Base-by-base conservation (phyloP, 495 filamentous ascomycete species). In the Daldinia decipiens region DNA sequence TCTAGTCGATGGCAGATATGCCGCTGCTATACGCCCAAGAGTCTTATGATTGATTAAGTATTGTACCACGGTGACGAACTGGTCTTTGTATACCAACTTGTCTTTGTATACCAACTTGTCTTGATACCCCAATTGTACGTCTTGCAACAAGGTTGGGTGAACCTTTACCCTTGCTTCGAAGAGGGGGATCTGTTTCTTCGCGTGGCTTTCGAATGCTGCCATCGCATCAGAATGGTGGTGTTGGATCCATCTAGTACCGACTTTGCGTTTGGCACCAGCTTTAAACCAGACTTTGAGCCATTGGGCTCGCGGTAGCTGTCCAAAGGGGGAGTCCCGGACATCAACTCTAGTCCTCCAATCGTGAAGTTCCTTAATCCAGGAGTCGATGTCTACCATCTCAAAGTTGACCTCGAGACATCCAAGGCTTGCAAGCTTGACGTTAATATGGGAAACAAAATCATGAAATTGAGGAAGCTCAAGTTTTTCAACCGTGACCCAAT, bases 181-280 rank as follows among this genome's bases (percentile, higher is more conserved):
- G 2, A 21, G 15, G 0, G 61, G 61, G 11, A 51, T 8, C 13
- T 55, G 32, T 0, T 24, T n/a, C 27, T 66, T 73, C 5, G 11
- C 5, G 5, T 52, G 5, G 6, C 15, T 15, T 31, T 73, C 70
- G 12, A 58, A 66, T 5, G 52, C 51, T 1, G 43, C 51, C 19
- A 73, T 73, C 1, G 51, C 61, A 5, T 62, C 50, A 3, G 65
- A 66, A 21, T 52, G 34, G 19, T 68, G 53, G 21, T 66, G 65
- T 1, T 40, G n/a, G 3, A 69, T 15, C 29, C 56, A 68, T 21
- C 19, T 57, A 7, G 5, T 32, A 68, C 15, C 21, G 45, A 54
- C 6, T 26, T 57, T 24, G 2, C 26, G n/a, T 43, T 34, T 29
- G 3, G 3, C 12, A 13, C 34, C 34, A 13, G 12, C 11, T 13